Conservation (phyloP, 2,329 filamentous ascomycete species). For the Aspergillus sp. region DNA sequence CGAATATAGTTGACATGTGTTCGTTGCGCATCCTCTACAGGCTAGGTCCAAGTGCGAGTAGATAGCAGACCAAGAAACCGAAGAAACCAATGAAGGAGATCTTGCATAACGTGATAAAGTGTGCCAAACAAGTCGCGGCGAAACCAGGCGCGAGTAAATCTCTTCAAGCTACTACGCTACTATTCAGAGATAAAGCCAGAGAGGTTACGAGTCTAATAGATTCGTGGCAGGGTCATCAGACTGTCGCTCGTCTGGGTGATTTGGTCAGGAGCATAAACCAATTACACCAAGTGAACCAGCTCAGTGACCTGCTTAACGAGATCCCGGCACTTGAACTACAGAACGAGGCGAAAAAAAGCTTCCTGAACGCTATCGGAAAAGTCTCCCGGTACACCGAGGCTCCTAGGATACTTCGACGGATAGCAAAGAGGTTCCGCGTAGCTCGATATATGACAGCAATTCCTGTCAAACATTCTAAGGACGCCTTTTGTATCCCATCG, state of each 20-base stretch:
- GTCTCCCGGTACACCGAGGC: conserved; percentile 39
- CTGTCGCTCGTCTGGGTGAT: conserved; percentile 16
- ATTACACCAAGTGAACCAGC: conserved; percentile 19
- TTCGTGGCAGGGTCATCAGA: conserved; percentile 26
- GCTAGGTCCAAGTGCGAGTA: background rate
- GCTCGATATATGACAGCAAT: conserved; percentile 29
- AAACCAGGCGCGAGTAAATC: conserved; percentile 6
- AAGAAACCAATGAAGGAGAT: conserved; percentile 11
- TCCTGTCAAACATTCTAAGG: conserved; percentile 25
- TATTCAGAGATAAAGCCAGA: conserved; percentile 20
- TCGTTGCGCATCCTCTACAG: conserved; percentile 1
- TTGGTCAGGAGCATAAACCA: conserved; percentile 30
- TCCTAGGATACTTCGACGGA: conserved; percentile 32
- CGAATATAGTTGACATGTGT: background rate
- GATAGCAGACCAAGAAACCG: conserved; percentile 2
- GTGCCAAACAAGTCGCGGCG: conserved; percentile 8
- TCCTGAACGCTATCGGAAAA: conserved; percentile 36
- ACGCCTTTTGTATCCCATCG: conserved; percentile 21
- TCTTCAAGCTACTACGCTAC: background rate
- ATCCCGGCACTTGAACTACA: conserved; percentile 20
- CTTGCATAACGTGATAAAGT: conserved; percentile 8
- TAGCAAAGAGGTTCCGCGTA: conserved; percentile 29
- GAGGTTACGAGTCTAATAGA: conserved; percentile 22
- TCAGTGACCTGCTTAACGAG: conserved; percentile 12
- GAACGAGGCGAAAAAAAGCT: conserved; percentile 10